These are phyloP conservation scores for Melastoma candidum DNA, from an alignment of 441 rosid genomes.

Conservation along the genomic window DNA sequence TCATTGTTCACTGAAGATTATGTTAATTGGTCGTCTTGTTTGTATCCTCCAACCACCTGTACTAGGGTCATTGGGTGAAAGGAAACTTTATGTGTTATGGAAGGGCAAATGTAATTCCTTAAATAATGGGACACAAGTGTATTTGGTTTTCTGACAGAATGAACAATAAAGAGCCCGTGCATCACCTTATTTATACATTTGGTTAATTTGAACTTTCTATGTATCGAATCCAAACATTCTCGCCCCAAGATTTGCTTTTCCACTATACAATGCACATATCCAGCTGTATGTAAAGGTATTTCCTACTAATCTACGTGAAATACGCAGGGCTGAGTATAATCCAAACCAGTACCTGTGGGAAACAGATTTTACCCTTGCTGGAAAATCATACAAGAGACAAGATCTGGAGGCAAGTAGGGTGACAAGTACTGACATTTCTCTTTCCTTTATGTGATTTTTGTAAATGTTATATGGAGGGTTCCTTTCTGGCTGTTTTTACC, in stretches of 20 bases:
- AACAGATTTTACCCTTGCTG: constrained; percentile 71
- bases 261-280: not conserved
- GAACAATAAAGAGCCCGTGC: no score
- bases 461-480: not conserved
- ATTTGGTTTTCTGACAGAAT: no score
- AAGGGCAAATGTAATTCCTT: no score
- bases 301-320: not conserved
- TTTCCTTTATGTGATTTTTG: not conserved
- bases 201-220: no score
- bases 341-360: constrained; percentile 95
- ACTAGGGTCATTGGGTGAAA: no score
- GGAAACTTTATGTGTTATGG: no score
- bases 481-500: constrained; percentile 8
- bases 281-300: not conserved
- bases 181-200: no score
- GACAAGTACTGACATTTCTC: constrained; percentile 1
- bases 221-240: no score
- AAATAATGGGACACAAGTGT: no score
- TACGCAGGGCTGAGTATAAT: constrained; percentile 75
- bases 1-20: no score
- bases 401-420: constrained; percentile 97
- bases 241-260: not conserved
- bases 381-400: constrained; percentile 68
- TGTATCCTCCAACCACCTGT: no score
- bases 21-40: no score